Percentiles rank a stretch among this genome's conserved stretches.
These are phyloP conservation scores for Aquanectria penicillioides DNA, from an alignment of 2,329 filamentous ascomycete genomes.

Conservation along the genomic window DNA sequence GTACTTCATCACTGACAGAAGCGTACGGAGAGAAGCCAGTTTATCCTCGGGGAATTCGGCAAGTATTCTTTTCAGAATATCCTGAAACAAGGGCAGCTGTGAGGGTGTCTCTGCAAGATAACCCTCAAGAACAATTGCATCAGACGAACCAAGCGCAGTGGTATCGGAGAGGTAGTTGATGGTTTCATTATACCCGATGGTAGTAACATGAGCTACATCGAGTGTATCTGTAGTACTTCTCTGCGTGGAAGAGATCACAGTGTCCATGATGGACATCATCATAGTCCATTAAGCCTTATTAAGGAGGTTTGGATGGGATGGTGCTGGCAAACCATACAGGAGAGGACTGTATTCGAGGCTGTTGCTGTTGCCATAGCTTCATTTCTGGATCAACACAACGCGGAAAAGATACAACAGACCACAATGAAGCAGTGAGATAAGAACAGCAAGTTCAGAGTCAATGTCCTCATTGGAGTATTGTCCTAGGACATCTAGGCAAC, in stretches of 20 bases:
- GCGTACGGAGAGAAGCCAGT: not conserved
- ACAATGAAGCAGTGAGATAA: no score
- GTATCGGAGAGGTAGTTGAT: not conserved
- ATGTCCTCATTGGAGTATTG: no score
- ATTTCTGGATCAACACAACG: no score
- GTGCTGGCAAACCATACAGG: no score
- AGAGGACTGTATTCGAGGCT: no score
- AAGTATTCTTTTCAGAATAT: not conserved
- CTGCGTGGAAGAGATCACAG: not conserved
- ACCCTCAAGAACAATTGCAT: not conserved
- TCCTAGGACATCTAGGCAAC: no score
- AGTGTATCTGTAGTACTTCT: not conserved
- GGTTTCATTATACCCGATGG: not conserved
- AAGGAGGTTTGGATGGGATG: no score
- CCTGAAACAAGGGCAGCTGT: slow-evolving; percentile 5
- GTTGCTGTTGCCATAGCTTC: no score
- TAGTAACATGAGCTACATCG: not conserved
- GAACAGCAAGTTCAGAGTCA: no score
- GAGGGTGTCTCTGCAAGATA: slow-evolving; percentile 13
- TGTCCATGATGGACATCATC: slow-evolving; percentile 13
- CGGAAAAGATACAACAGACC: no score
- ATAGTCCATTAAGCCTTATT: no score
- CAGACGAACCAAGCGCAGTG: not conserved
- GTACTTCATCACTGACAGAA: not conserved
- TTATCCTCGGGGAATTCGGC: not conserved